Conservation (phyloP, 2,329 filamentous ascomycete species). For the Stemphylium vesicarium region DNA sequence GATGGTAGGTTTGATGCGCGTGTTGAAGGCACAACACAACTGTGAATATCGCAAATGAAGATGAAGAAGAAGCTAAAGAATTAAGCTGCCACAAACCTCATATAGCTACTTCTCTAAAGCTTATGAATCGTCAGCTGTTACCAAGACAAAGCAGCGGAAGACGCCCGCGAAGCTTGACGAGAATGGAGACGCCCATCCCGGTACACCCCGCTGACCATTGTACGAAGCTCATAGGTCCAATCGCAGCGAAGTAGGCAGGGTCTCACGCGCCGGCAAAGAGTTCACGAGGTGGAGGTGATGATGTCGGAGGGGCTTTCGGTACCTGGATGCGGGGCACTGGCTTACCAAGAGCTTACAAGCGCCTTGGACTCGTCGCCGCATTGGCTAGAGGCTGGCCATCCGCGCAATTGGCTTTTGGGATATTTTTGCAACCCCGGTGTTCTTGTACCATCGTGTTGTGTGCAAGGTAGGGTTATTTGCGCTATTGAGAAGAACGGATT, state of each 20-base stretch:
- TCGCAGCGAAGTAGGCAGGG: not conserved
- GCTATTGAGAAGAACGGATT: too few species aligned
- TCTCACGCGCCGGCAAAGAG: conserved; percentile 10
- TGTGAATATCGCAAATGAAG: too few species aligned
- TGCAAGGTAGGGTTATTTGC: too few species aligned
- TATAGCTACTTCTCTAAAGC: not conserved
- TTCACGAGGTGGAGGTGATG: conserved; percentile 15
- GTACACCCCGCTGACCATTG: conserved; percentile 8
- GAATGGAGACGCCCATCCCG: not conserved
- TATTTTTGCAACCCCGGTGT: too few species aligned
- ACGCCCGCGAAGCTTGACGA: conserved; percentile 8
- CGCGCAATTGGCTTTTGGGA: too few species aligned
- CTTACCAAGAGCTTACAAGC: conserved; percentile 23
- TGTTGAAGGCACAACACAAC: too few species aligned
- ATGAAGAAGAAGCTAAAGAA: not conserved
- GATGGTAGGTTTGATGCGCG: not conserved
- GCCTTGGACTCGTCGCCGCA: not conserved
- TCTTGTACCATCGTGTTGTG: too few species aligned
- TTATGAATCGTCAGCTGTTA: conserved; percentile 1
- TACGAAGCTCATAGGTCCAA: conserved; percentile 13
- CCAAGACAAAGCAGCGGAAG: not conserved
- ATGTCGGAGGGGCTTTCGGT: conserved; percentile 21
- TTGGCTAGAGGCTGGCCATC: not conserved
- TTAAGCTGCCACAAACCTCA: too few species aligned
- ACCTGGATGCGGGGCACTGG: conserved; percentile 21